Evolutionary conservation across 108 stramenopile species (phyloP).

Genomic region (Aurantiochytrium sp.): DNA sequence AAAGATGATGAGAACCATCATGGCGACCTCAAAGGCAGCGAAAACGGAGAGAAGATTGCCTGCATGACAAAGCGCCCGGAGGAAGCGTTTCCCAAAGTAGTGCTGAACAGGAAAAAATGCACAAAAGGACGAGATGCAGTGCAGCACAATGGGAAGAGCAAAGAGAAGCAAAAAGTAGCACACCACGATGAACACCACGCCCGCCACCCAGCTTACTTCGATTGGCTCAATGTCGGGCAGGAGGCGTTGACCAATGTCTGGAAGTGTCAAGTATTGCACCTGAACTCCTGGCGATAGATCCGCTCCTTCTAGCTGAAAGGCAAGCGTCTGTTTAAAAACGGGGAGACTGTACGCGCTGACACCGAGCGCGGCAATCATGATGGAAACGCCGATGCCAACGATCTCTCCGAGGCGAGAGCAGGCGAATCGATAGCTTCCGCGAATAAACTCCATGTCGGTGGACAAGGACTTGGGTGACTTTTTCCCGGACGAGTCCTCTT

Average conservation of each 20-base stretch:
- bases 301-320: background rate
- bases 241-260: background rate
- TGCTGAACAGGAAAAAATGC: background rate
- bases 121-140: background rate
- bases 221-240: background rate
- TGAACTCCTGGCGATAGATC: background rate
- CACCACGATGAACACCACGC: background rate
- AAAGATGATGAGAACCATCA: background rate
- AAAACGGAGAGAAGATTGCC: background rate
- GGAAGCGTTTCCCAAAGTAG: background rate
- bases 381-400: background rate
- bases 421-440: background rate
- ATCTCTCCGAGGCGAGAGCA: background rate
- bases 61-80: background rate
- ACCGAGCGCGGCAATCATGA: background rate
- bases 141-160: background rate
- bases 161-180: background rate
- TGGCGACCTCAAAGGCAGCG: background rate
- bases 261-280: background rate
- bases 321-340: background rate
- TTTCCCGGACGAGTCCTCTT: background rate
- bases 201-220: background rate
- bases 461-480: background rate
- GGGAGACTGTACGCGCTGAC: background rate
- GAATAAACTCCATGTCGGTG: constrained; percentile 11